A percentile compares a stretch with the other conserved stretches of the same genome.
Evolutionary conservation across 176 grass and related monocot genomes (phyloP).

Genomic region (Cocos nucifera): DNA sequence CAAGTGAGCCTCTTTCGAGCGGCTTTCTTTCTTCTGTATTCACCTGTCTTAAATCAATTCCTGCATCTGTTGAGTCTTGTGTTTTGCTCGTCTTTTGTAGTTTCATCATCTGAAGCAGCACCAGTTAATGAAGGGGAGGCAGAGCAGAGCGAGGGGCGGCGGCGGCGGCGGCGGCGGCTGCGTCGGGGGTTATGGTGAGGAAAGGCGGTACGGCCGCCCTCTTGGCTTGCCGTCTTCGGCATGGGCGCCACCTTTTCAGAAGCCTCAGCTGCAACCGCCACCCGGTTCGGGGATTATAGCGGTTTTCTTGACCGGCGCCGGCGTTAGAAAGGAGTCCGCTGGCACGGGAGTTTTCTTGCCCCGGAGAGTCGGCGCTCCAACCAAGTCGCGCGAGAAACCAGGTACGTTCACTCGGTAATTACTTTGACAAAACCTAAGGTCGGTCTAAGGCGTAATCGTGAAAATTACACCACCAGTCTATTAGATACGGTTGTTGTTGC

Average conservation of each 20-base stretch:
- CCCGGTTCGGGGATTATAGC: slow-evolving; percentile 14
- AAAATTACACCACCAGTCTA: too few species aligned
- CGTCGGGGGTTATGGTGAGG: too few species aligned
- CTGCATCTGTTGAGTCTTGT: too few species aligned
- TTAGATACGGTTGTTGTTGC: too few species aligned
- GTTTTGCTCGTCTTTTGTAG: not conserved
- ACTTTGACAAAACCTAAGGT: not conserved
- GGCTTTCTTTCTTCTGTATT: not conserved
- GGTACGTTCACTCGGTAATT: not conserved
- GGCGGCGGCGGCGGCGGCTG: too few species aligned
- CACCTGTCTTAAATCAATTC: not conserved
- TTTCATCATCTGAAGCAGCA: slow-evolving; percentile 25
- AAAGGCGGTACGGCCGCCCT: not conserved
- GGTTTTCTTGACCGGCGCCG: slow-evolving; percentile 12
- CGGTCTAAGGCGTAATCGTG: too few species aligned
- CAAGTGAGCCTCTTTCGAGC: not conserved
- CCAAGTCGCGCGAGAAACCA: slow-evolving; percentile 11
- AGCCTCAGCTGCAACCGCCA: not conserved
- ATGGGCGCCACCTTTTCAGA: not conserved
- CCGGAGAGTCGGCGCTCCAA: not conserved
- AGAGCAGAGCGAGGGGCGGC: not conserved
- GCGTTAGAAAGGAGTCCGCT: slow-evolving; percentile 13
- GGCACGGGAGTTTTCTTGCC: slow-evolving; percentile 37
- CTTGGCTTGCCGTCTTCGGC: not conserved
- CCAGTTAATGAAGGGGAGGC: slow-evolving; percentile 20